Conservation (phyloP, 1,139 yeast species). For the Kazachstania sp. region DNA sequence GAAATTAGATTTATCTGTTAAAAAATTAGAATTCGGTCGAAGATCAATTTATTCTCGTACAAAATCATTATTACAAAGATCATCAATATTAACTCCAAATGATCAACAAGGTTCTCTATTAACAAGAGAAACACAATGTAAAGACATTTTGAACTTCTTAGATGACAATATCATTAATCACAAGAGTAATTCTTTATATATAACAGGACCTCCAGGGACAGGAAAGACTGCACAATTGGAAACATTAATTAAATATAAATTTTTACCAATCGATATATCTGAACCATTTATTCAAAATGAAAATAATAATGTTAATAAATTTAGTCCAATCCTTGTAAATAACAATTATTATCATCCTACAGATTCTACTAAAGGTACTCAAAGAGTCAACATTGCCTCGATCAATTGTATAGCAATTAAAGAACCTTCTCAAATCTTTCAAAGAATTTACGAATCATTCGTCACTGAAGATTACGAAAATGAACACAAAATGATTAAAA, state of each 20-base stretch:
- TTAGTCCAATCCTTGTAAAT: conserved; percentile 4
- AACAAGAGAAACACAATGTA: conserved; percentile 52
- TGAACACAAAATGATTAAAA: conserved; percentile 11
- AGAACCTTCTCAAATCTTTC: conserved; percentile 23
- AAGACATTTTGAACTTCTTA: conserved; percentile 42
- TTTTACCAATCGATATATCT: conserved; percentile 10
- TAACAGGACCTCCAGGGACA: conserved; percentile 97
- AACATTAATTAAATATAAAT: conserved; percentile 33
- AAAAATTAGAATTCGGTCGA: conserved; percentile 20
- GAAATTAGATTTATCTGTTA: conserved; percentile 11
- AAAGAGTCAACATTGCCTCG: conserved; percentile 19
- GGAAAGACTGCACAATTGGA: conserved; percentile 89
- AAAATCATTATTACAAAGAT: conserved; percentile 27
- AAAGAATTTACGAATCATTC: conserved; percentile 21
- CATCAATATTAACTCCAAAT: conserved; percentile 16
- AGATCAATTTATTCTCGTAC: conserved; percentile 22
- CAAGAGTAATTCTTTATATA: conserved; percentile 59
- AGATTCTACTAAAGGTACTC: conserved; percentile 9
- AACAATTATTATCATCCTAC: conserved; percentile 16
- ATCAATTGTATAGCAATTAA: conserved; percentile 30
- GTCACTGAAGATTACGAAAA: conserved; percentile 2
- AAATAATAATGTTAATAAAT: conserved; percentile 8
- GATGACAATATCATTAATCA: conserved; percentile 33
- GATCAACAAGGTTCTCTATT: conserved; percentile 18
- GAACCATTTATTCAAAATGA: no score